A percentile compares a stretch with the other conserved stretches of the same genome.
Conservation (phyloP, 2,329 filamentous ascomycete species). For the Ophiostoma sp. region DNA sequence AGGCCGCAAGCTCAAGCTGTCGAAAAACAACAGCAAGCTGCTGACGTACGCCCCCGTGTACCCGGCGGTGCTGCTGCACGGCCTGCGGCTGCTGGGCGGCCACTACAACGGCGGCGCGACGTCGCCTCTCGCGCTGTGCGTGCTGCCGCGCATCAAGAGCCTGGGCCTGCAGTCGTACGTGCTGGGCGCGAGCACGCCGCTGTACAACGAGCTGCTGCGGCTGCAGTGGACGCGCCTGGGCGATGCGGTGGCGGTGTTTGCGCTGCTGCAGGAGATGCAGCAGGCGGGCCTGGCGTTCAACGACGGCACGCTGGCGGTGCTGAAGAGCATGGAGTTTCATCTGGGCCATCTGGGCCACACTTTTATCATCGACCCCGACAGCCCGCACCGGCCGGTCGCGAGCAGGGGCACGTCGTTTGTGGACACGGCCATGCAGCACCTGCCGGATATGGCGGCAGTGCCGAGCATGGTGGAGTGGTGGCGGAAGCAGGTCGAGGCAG, state of each 20-base stretch:
- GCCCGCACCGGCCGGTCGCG: conserved; percentile 2
- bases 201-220: conserved; percentile 63
- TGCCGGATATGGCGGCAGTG: conserved; percentile 19
- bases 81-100: conserved; percentile 51
- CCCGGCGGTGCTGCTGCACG: conserved; percentile 54
- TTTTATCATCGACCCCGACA: background rate
- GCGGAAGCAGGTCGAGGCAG: conserved; percentile 19
- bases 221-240: conserved; percentile 58
- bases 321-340: conserved; percentile 33
- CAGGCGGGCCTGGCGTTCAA: conserved; percentile 56
- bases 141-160: conserved; percentile 63
- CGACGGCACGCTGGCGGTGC: conserved; percentile 39
- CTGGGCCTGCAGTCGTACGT: conserved; percentile 66
- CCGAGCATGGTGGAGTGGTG: conserved; percentile 15
- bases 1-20: background rate
- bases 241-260: conserved; percentile 51
- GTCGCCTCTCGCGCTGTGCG: conserved; percentile 54
- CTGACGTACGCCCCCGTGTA: conserved; percentile 60
- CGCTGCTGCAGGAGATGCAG: conserved; percentile 61
- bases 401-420: conserved; percentile 4
- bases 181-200: conserved; percentile 62
- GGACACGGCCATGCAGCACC: conserved; percentile 10
- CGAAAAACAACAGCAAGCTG: conserved; percentile 26
- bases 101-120: conserved; percentile 46
- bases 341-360: background rate